A percentile compares a stretch with the other conserved stretches of the same genome.
These are phyloP conservation scores for Catharanthus roseus DNA, from an alignment of 257 asterid genomes.

Conservation along the genomic window DNA sequence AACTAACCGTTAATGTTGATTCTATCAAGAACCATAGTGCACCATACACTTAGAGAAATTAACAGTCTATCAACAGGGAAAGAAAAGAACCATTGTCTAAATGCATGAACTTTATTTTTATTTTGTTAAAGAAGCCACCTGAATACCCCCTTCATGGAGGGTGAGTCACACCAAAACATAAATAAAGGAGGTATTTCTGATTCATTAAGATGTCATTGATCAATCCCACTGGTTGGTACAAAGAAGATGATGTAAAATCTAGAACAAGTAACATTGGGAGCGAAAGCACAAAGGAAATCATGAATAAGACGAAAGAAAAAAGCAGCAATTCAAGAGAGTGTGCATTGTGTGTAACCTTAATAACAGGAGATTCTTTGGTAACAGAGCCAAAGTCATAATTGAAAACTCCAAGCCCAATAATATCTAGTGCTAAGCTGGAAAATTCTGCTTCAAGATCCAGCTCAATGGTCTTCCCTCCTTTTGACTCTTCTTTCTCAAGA, in stretches of 20 bases:
- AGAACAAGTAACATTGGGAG: neutral
- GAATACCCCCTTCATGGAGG: neutral
- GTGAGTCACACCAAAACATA: neutral
- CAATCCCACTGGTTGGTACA: neutral
- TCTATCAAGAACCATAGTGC: too few relatives aligned
- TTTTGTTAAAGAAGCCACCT: neutral
- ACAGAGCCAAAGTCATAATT: conserved; percentile 94
- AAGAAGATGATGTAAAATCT: conserved; percentile 4
- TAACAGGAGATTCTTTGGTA: conserved; percentile 90
- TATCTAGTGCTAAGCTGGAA: conserved; percentile 91
- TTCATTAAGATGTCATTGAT: neutral
- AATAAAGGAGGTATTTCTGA: neutral
- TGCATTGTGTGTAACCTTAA: conserved; percentile 56
- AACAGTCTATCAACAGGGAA: neutral
- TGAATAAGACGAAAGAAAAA: neutral
- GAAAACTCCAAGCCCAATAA: conserved; percentile 90
- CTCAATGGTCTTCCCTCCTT: conserved; percentile 47
- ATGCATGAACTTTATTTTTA: neutral
- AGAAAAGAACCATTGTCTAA: neutral
- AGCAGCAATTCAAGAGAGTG: conserved; percentile 1
- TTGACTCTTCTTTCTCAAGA: conserved; percentile 44
- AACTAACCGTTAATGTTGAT: too few relatives aligned
- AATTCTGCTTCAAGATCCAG: conserved; percentile 93
- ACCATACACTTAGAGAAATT: neutral
- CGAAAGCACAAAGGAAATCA: conserved; percentile 1